phyloP scores from a whole-genome alignment of 805 yeast species.

The Ogataea chonburiensis region DNA sequence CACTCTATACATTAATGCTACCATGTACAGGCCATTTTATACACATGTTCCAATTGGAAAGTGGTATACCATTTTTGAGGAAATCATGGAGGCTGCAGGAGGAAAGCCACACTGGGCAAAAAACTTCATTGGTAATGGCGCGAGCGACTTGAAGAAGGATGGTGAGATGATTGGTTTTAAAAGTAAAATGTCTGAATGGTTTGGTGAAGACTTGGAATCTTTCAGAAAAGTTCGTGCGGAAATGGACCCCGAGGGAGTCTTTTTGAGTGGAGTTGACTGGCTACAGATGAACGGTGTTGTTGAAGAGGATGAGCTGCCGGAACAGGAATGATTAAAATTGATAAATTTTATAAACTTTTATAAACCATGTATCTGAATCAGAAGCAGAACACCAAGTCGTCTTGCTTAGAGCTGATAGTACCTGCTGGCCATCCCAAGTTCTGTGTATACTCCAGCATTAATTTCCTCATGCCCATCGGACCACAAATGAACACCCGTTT shows the following conservation, averaged over 20 bases:
- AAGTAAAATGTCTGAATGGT: slow-evolving; percentile 70
- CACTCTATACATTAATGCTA: slow-evolving; percentile 86
- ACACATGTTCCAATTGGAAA: slow-evolving; percentile 67
- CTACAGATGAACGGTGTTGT: slow-evolving; percentile 74
- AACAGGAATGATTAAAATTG: neutral
- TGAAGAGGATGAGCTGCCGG: slow-evolving; percentile 25
- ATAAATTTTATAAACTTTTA: slow-evolving; percentile 5
- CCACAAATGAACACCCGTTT: slow-evolving; percentile 71
- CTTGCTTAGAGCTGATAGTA: slow-evolving; percentile 29
- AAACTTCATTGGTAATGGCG: slow-evolving; percentile 69
- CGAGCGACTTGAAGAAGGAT: slow-evolving; percentile 47
- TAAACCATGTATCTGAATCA: slow-evolving; percentile 11
- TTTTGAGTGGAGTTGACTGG: slow-evolving; percentile 79
- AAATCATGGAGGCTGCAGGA: slow-evolving; percentile 68
- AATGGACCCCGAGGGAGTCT: slow-evolving; percentile 80
- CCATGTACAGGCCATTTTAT: slow-evolving; percentile 93
- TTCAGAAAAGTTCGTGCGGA: slow-evolving; percentile 64
- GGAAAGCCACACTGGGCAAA: slow-evolving; percentile 99
- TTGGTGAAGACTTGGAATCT: slow-evolving; percentile 61
- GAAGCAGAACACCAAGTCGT: slow-evolving; percentile 39
- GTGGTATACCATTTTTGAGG: slow-evolving; percentile 86
- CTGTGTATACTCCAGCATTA: slow-evolving; percentile 47
- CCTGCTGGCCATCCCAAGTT: slow-evolving; percentile 61
- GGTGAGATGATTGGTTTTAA: slow-evolving; percentile 82
- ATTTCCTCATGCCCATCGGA: slow-evolving; percentile 64